Percentiles rank a stretch among this genome's conserved stretches.
Evolutionary conservation across 164 flowering plant species (phyloP).

Genomic region (Dillenia turbinata): DNA sequence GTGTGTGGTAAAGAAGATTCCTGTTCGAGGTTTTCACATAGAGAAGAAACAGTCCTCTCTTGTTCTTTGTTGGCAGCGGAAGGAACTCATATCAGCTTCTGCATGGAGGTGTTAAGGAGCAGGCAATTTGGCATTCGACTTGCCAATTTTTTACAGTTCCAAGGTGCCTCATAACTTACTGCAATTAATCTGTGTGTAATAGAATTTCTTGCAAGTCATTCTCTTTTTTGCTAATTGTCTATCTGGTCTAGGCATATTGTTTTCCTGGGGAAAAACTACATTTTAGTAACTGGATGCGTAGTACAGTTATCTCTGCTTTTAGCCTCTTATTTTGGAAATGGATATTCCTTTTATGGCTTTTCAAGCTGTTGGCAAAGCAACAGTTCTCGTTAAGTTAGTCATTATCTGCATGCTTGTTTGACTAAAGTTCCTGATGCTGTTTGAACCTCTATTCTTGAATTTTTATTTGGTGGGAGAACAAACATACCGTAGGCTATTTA

Average conservation of each 20-base stretch:
- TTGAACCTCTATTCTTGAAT: too few relatives aligned
- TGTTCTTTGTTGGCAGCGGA: constrained; percentile 75
- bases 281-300: constrained; percentile 38
- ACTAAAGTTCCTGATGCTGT: not conserved
- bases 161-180: constrained; percentile 35
- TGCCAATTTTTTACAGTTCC: constrained; percentile 15
- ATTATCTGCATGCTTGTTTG: too few relatives aligned
- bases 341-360: constrained; percentile 19
- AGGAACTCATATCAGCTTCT: constrained; percentile 75
- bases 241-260: constrained; percentile 37
- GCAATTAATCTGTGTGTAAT: constrained; percentile 8
- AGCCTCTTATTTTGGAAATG: constrained; percentile 20
- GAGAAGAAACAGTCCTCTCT: constrained; percentile 83
- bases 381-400: too few relatives aligned
- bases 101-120: constrained; percentile 78
- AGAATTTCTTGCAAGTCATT: constrained; percentile 29
- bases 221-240: constrained; percentile 25
- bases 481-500: too few relatives aligned
- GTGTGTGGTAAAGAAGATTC: constrained; percentile 64
- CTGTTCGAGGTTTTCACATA: constrained; percentile 70
- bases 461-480: too few relatives aligned
- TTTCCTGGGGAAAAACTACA: constrained; percentile 25
- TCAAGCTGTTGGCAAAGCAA: not conserved
- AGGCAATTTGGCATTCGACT: not conserved
- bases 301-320: constrained; percentile 19